Base-by-base conservation (phyloP, 1,284 basidiomycete species). In the Bondarzewia mesenterica region DNA sequence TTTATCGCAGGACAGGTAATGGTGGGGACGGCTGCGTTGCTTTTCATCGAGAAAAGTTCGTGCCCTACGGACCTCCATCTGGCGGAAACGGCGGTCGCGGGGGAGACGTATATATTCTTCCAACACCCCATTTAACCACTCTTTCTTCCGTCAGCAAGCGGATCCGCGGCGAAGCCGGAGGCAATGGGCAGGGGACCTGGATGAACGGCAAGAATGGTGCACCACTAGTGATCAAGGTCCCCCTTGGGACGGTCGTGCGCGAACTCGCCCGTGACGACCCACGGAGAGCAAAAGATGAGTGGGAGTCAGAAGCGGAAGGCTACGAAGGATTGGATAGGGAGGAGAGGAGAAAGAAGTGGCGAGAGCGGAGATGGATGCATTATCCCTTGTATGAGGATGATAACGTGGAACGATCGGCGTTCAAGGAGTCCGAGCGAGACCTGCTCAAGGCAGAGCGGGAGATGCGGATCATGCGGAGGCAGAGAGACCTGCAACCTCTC, bases 71-170 rank as follows among this genome's bases (percentile, higher is more conserved):
- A 0, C 89, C 90, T 1, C 89, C 93, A 0, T 90, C 89, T 8
- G 93, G 93, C 1, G 93, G 93, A 1, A 87, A 88, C 54, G 93
- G 94, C 16, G 93, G 92, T 0, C 76, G 77, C 42, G 94, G 93
- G 22, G 92, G 89, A 1, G 82, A 88, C 53, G 81, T 97, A 26
- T 92, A 91, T 63, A 77, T 97, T 54, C 66, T 81, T 41, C 87
- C 92, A 1, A 84, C 85, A 0, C 72, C 82, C 0, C 73, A 80
- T 29, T 69, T 96, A 12, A 89, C 88, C 0, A 88, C 85, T 0
- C 81, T 97, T 23, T 77, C 84, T 6, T 75, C 81, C 1, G 74
- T 96, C 0, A 67, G 81, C 0, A 80, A 78, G 51, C 80, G 83
- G 21, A 67, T 91, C 20, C 76, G 77, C 23, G 93, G 80, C 0